Evolutionary conservation across 148 eudicot species (phyloP), one percentile per base, ranked within the genome.

Genomic region (Chenopodium quinoa): DNA sequence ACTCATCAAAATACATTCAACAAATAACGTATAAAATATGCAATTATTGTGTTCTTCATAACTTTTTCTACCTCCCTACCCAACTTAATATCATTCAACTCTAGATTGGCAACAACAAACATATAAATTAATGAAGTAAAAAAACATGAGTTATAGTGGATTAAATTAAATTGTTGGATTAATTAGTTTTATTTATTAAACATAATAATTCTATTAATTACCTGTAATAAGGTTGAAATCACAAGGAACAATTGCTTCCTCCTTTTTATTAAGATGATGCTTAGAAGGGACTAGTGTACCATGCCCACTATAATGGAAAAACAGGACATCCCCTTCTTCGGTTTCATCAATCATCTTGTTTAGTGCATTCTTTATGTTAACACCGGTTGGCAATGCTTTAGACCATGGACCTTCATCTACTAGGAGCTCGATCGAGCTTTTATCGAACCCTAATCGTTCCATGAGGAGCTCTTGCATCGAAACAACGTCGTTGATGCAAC

Each of bases 151-250:
- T 34, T 34, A 34, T 34, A 34, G 37, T 34, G 0, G 6, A 34
- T 34, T 34, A 34, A 34, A 27, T 27, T 27, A 27, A 27, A 27
- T 27, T 27, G 0, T 27, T 27, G 29, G 37, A 34, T 0, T 34
- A 34, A 4, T 4, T 34, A 4, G 37, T 34, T 0, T 34, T 34
- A 34, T 34, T 34, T 34, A 34, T 34, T 34, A 34, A 34, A 34
- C 37, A 34, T 34, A 34, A 37, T 37, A 37, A 37, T 37, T 6
- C 44, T 37, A 37, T 37, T 37, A 37, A 37, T 37, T 23, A 88
- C 90, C 88, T 12, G 88, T 86, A 10, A 88, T 84, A 70, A 88
- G 90, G 64, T 88, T 88, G 80, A 88, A 86, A 71, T 88, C 88
- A 71, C 73, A 79, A 78, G 90, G 90, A 22, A 86, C 88, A 84